Evolutionary conservation across 2,329 filamentous ascomycete genomes (phyloP), one percentile per base, ranked within the genome.

Genomic region (Phialocephala subalpina): DNA sequence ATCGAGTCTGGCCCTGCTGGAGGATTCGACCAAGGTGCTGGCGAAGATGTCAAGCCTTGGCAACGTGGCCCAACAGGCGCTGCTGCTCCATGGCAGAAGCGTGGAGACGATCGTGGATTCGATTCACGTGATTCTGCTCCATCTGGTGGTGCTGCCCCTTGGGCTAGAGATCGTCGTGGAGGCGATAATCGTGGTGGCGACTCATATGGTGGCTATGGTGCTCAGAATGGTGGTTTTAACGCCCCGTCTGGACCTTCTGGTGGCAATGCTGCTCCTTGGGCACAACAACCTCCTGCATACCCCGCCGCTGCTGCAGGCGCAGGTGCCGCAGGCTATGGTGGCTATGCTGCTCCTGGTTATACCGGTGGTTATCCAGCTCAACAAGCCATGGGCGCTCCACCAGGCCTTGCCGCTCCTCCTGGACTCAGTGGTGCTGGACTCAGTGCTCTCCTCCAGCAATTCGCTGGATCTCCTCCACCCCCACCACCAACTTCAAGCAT

Each of bases 1-100:
- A 97, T 99, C 76, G 96, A 97, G 81, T 93, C 91, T 69, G 93
- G 92, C 14, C 92, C 93, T 8, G 67, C 49, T 53, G 88, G 87
- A 63, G 84, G 83, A 40, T 87, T 86, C 70, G 86, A 87, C 60
- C 80, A 88, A 78, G 67, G 79, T 76, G 63, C 78, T 58, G 74
- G 80, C 65, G 83, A 82, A 70, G 89, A 91, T 72, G 83, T 87
- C 72, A 95, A 93, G 80, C 94, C 94, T 59, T 97, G 94, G 94
- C 92, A 97, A 78, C 89, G 92, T 76, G 92, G 91, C 42, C 92
- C 93, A 20, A 94, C 92, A 35, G 93, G 92, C 65, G 93, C 90
- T 65, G 87, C 92, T 77, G 94, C 94, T 72, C 94, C 94, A 8
- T 97, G 94, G 87, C 70, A 81, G 80, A 77, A 83, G 85, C 64